Evolutionary conservation across 805 yeast species (phyloP), one percentile per base, ranked within the genome.

Genomic region (Candida ipomoeae): DNA sequence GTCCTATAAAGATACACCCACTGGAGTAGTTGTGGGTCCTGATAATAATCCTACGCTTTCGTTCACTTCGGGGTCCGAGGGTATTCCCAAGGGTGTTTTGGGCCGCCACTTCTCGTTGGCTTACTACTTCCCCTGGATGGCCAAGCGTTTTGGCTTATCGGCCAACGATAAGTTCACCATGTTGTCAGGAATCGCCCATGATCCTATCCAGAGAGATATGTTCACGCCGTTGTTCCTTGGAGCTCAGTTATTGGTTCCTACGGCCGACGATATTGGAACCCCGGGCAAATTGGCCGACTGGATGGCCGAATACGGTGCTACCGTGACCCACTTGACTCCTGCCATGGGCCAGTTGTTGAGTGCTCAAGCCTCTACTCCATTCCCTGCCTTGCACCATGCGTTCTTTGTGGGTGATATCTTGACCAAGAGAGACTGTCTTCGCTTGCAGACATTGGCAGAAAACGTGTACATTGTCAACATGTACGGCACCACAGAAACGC

Each of bases 401-500:
- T 94, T 94, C 75, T 94, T 94, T 63, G 99, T 94, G 29, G 99
- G 99, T 62, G 99, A 94, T 69, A 89, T 94, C 55, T 75, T 94
- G 56, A 94, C 99, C 56, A 95, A 94, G 72, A 85, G 99, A 72
- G 99, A 95, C 69, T 94, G 99, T 71, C 73, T 89, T 58, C 81
- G 97, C 63, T 77, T 94, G 60, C 99, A 94, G 68, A 82, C 94
- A 0, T 78, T 94, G 61, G 98, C 98, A 13, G 84, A 84, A 65
- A 92, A 94, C 62, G 95, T 89, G 48, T 75, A 70, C 65, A 92
- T 94, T 63, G 95, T 94, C 58, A 94, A 94, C 71, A 94, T 94
- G 99, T 94, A 94, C 68, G 99, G 99, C 63, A 94, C 99, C 37
- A 94, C 99, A 10, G 99, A 94, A 70, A 94, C 99, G 14, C 99